A percentile compares a stretch with the other conserved stretches of the same genome.
phyloP scores from a whole-genome alignment of 345 rosid species.

The Arabidopsis thaliana region TAIR10.1 NC_003071.7:10713501-10714000 shows the following conservation, averaged over 20 bases:
- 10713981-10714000: conserved; percentile 11
- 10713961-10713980: neutral
- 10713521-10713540: no score
- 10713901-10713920: conserved; percentile 3
- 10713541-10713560: no score
- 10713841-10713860: neutral
- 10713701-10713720: no score
- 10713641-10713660: no score
- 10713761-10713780: neutral
- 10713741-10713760: conserved; percentile 18
- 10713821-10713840: conserved; percentile 30
- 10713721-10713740: no score
- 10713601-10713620: no score
- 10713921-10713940: neutral
- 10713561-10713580: no score
- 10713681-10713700: no score
- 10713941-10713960: neutral
- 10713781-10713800: conserved; percentile 1
- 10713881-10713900: neutral
- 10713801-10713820: conserved; percentile 27
- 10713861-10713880: conserved; percentile 4
- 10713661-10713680: no score
- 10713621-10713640: no score
- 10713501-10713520: no score
- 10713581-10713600: no score